Evolutionary conservation across 1,284 basidiomycete genomes (phyloP).

Genomic region (Microbotryum intermedium): DNA sequence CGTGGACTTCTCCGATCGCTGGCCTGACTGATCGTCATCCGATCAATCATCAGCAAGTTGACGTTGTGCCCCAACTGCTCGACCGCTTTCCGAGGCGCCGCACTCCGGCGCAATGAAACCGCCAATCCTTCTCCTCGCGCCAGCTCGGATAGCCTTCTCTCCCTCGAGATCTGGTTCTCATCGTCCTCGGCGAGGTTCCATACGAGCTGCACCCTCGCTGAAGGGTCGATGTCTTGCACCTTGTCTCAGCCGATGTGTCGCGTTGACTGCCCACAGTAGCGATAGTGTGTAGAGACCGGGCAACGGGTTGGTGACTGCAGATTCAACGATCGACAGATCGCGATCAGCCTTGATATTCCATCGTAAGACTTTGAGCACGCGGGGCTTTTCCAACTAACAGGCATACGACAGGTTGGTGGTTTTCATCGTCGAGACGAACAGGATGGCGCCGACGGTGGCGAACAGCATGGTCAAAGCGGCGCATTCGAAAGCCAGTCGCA

Average conservation of each 20-base stretch:
- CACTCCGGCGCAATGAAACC: no score
- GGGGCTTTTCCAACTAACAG: no score
- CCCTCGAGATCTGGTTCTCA: no score
- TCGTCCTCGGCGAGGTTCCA: neutral
- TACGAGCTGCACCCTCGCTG: neutral
- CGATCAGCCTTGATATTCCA: no score
- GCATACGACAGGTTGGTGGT: constrained; percentile 1
- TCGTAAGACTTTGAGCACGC: no score
- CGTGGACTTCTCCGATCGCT: constrained; percentile 36
- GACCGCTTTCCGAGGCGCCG: neutral
- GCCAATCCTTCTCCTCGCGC: neutral
- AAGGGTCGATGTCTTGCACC: neutral
- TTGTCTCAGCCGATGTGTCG: neutral
- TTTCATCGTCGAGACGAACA: neutral
- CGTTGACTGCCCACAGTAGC: constrained; percentile 2
- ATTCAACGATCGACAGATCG: no score
- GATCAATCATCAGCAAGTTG: neutral
- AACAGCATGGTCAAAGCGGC: neutral
- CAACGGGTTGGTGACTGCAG: neutral
- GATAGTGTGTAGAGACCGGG: constrained; percentile 1
- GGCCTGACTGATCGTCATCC: neutral
- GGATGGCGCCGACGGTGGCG: no score
- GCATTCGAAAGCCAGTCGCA: constrained; percentile 1
- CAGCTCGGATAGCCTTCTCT: neutral
- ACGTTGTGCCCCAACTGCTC: neutral